A percentile compares a stretch with the other conserved stretches of the same genome.
phyloP scores from a whole-genome alignment of 139 green algal species.

The Yamagishiella unicocca region DNA sequence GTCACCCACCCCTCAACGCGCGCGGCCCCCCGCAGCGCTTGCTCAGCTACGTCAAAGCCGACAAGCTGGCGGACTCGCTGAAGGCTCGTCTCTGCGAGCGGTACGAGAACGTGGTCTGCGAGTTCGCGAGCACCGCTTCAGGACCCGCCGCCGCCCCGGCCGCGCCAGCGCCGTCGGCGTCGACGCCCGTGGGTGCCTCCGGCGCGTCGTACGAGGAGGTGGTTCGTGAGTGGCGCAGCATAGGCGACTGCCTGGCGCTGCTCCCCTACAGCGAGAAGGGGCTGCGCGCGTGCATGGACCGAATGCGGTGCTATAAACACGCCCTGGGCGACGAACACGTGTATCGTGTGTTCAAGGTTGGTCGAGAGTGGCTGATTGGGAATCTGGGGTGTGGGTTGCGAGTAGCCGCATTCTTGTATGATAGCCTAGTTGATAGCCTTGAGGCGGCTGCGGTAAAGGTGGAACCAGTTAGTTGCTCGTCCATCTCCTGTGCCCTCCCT shows the following conservation, averaged over 20 bases:
- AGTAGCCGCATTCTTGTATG: no score
- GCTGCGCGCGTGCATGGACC: conserved; percentile 82
- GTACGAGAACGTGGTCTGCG: conserved; percentile 62
- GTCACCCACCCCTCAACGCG: no score
- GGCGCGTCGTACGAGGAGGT: not conserved
- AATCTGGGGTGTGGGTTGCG: no score
- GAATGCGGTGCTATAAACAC: conserved; percentile 83
- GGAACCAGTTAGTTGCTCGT: no score
- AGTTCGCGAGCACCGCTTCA: not conserved
- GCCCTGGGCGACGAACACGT: conserved; percentile 80
- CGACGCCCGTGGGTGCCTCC: not conserved
- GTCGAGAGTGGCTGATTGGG: no score
- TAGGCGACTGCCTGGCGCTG: conserved; percentile 89
- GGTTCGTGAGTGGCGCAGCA: conserved; percentile 76
- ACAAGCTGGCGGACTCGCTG: conserved; percentile 84
- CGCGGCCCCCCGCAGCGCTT: conserved; percentile 66
- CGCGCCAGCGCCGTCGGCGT: not conserved
- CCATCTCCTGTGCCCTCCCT: no score
- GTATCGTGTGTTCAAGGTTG: conserved; percentile 57
- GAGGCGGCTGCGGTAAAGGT: no score
- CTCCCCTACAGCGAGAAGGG: conserved; percentile 89
- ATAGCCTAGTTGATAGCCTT: no score
- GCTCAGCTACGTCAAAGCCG: conserved; percentile 90
- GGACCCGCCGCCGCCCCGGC: not conserved
- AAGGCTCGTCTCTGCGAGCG: conserved; percentile 84